These are phyloP conservation scores for Breynia disticha DNA, from an alignment of 441 rosid genomes.

Conservation along the genomic window DNA sequence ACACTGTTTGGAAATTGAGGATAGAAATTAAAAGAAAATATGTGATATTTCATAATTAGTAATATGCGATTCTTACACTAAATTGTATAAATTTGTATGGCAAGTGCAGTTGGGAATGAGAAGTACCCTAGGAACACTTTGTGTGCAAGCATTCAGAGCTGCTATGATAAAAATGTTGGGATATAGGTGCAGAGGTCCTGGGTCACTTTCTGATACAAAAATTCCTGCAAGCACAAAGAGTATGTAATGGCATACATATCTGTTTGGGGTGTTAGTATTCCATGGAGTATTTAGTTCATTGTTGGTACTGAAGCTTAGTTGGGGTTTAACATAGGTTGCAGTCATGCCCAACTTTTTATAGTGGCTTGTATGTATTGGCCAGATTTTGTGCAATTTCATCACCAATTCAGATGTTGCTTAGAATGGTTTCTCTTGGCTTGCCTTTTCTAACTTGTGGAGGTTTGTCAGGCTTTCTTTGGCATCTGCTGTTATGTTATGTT, in stretches of 20 bases:
- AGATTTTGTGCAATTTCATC: slow-evolving; percentile 61
- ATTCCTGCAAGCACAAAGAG: slow-evolving; percentile 78
- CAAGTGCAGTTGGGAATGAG: slow-evolving; percentile 66
- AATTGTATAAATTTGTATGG: not conserved
- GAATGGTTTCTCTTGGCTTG: slow-evolving; percentile 80
- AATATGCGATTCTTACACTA: too few species aligned
- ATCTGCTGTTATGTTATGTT: slow-evolving; percentile 86
- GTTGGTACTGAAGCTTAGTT: slow-evolving; percentile 54
- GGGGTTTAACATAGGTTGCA: slow-evolving; percentile 77
- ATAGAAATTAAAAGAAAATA: too few species aligned
- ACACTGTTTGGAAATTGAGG: too few species aligned
- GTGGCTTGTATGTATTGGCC: slow-evolving; percentile 61
- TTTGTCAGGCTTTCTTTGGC: slow-evolving; percentile 76
- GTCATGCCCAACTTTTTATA: slow-evolving; percentile 61
- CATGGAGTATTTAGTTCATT: slow-evolving; percentile 64
- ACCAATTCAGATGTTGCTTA: slow-evolving; percentile 80
- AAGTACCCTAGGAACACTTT: slow-evolving; percentile 64
- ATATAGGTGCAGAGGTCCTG: slow-evolving; percentile 90
- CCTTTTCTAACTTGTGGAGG: slow-evolving; percentile 57
- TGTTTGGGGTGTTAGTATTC: slow-evolving; percentile 37
- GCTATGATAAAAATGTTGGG: slow-evolving; percentile 67
- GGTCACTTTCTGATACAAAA: slow-evolving; percentile 81
- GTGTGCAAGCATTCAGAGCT: slow-evolving; percentile 83
- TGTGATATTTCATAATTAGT: too few species aligned
- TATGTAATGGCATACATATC: slow-evolving; percentile 72